A percentile compares a stretch with the other conserved stretches of the same genome.
These are phyloP conservation scores for Fusarium sp. DNA, from an alignment of 2,329 filamentous ascomycete genomes.

Conservation along the genomic window DNA sequence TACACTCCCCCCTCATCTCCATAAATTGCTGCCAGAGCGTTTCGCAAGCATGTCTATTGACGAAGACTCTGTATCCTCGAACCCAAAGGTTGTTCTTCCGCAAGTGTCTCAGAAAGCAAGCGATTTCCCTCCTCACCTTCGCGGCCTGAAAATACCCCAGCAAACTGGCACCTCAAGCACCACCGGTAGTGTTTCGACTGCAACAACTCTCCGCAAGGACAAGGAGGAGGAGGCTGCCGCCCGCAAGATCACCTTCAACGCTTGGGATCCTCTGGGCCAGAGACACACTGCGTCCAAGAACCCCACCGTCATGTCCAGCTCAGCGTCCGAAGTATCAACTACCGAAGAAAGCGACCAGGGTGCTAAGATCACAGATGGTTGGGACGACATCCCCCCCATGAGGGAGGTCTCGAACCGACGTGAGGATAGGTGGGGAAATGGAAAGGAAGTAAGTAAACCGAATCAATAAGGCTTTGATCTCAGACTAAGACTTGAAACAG, in stretches of 20 bases:
- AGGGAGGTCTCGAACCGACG: background rate
- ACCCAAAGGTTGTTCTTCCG: background rate
- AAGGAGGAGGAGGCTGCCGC: background rate
- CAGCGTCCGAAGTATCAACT: conserved; percentile 11
- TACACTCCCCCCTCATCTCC: conserved; percentile 12
- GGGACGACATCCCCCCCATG: background rate
- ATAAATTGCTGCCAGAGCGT: background rate
- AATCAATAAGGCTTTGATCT: background rate
- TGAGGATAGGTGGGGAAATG: conserved; percentile 40
- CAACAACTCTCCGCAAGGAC: conserved; percentile 41
- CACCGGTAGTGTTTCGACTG: conserved; percentile 42
- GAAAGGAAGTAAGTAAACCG: conserved; percentile 25
- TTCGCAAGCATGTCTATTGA: background rate
- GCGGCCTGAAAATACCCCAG: background rate
- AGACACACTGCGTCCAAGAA: conserved; percentile 36
- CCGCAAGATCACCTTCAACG: conserved; percentile 39
- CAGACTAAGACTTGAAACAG: conserved; percentile 5
- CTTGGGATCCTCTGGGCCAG: conserved; percentile 45
- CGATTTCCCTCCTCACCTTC: conserved; percentile 16
- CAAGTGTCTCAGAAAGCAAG: background rate
- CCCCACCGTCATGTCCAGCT: conserved; percentile 34
- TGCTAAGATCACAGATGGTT: conserved; percentile 23
- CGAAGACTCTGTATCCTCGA: background rate
- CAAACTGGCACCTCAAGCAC: background rate
- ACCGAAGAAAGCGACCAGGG: background rate